Percentiles rank a stretch among this genome's conserved stretches.
Conservation (phyloP, 345 rosid species). For the Lumnitzera littorea region DNA sequence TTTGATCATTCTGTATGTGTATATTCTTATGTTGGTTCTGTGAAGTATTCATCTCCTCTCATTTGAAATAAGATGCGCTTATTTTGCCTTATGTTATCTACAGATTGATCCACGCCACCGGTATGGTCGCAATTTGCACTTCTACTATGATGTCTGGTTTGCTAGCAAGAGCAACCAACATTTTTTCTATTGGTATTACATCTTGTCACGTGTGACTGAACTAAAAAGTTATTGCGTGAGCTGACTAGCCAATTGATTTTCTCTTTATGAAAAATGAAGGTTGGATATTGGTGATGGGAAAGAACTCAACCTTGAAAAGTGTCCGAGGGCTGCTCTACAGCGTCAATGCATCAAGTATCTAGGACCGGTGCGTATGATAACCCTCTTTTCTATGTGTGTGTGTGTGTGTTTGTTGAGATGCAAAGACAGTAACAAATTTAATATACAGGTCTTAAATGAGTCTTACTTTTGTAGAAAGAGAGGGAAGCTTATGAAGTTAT, state of each 20-base stretch:
- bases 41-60: too few relatives aligned
- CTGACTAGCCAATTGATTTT: too few relatives aligned
- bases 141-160: conserved; percentile 59
- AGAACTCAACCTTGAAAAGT: conserved; percentile 38
- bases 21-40: too few relatives aligned
- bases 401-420: too few relatives aligned
- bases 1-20: too few relatives aligned
- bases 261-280: conserved; percentile 20
- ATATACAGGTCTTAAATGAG: neutral
- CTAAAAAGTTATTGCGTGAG: neutral
- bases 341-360: conserved; percentile 56
- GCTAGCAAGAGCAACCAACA: conserved; percentile 46
- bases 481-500: conserved; percentile 49
- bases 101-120: conserved; percentile 77
- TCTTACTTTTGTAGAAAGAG: conserved; percentile 31
- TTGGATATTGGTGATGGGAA: conserved; percentile 66
- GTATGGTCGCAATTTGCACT: conserved; percentile 62
- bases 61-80: too few relatives aligned
- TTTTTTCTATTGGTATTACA: conserved; percentile 58
- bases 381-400: neutral
- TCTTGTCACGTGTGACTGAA: neutral
- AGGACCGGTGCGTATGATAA: conserved; percentile 42
- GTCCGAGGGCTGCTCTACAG: conserved; percentile 37
- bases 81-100: too few relatives aligned
- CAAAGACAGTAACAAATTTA: neutral